Evolutionary conservation across 495 filamentous ascomycete species (phyloP), one percentile per base, ranked within the genome.

Genomic region (Penicillium robsamsonii): DNA sequence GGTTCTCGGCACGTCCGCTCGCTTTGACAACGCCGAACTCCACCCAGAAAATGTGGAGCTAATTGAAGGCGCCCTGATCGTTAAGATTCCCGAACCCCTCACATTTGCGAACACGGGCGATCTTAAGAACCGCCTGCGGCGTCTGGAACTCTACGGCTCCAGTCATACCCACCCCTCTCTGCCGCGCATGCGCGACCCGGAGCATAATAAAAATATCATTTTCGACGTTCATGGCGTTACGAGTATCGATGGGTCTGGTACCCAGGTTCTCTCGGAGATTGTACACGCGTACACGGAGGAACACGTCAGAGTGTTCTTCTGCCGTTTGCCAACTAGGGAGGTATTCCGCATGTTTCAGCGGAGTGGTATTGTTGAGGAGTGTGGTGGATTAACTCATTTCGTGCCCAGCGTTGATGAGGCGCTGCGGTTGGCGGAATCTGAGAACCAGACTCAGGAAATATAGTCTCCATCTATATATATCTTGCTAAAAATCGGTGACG

Each of bases 71-170:
- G 93, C 90, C 55, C 71, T 98, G 33, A 96, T 98, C 58, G 91
- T 97, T 48, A 97, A 96, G 72, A 96, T 98, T 61, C 94, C 94
- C 0, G 95, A 97, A 63, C 93, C 93, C 0, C 77, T 98, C 40
- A 97, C 95, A 0, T 98, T 98, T 62, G 93, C 94, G 50, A 98
- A 98, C 66, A 97, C 95, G 1, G 95, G 95, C 18, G 89, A 94
- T 52, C 76, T 98, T 20, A 96, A 92, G 74, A 87, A 84, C 53
- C 79, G 95, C 8, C 79, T 98, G 5, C 78, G 89, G 15, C 77
- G 95, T 12, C 74, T 98, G 7, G 94, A 97, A 70, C 77, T 89
- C 22, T 96, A 97, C 63, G 94, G 94, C 12, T 90, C 90, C 0
- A 84, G 72, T n/a, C 74, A 76, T 40, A 88, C 90, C 1, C 95